These are phyloP conservation scores for Kodamaea arcana DNA, from an alignment of 1,139 yeast genomes.

Conservation along the genomic window DNA sequence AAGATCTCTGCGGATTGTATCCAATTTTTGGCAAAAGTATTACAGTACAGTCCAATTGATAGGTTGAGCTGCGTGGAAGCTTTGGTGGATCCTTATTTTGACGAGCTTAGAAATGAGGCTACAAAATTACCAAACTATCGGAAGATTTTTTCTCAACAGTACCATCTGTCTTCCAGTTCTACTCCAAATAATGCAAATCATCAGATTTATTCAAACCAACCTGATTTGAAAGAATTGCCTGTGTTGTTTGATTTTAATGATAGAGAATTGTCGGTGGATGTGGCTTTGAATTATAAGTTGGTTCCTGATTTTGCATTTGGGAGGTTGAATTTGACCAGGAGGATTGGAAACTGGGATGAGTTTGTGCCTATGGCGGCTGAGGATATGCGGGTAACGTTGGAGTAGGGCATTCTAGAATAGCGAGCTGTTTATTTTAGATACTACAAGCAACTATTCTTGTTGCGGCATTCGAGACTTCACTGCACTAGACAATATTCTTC, in stretches of 20 bases:
- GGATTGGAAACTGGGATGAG: constrained; percentile 21
- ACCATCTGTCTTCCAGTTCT: constrained; percentile 18
- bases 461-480: too few species aligned
- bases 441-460: too few species aligned
- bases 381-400: constrained; percentile 35
- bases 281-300: constrained; percentile 31
- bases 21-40: constrained; percentile 53
- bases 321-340: constrained; percentile 26
- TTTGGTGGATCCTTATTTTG: constrained; percentile 68
- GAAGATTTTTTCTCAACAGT: constrained; percentile 42
- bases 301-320: constrained; percentile 39
- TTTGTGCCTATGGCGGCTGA: constrained; percentile 35
- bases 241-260: constrained; percentile 49
- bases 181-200: constrained; percentile 31
- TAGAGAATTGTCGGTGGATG: constrained; percentile 41
- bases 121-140: constrained; percentile 55
- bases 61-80: constrained; percentile 70
- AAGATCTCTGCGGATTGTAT: constrained; percentile 59
- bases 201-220: constrained; percentile 36
- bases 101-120: constrained; percentile 58
- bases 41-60: constrained; percentile 73
- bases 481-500: too few species aligned
- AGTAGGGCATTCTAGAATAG: too few species aligned
- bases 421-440: too few species aligned
- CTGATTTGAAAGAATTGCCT: constrained; percentile 42